Base-by-base conservation (phyloP, 2,329 filamentous ascomycete genomes). In the Biscogniauxia sp. region DNA sequence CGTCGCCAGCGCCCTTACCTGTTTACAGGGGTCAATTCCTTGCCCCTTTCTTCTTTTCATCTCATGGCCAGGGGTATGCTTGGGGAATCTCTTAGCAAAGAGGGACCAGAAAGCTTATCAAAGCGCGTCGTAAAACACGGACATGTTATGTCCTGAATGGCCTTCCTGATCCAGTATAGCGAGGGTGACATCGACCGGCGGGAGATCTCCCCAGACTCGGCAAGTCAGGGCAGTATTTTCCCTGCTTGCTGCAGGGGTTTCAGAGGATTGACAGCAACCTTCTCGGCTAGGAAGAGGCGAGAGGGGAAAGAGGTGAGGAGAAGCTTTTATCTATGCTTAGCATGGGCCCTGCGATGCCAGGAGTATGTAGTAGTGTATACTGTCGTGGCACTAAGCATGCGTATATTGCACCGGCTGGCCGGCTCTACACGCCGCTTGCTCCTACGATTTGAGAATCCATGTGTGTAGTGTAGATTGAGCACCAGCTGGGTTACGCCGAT, bases 181-280 rank as follows among this genome's bases (percentile, higher is more conserved):
- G n/a, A 53, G 52, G 26, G 66, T 66, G 49, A 49, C 45, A 62
- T 60, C 20, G 41, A 23, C 52, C 54, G 19, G 59, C 68, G 65
- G 68, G 64, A 69, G 64, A 65, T 64, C 64, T 64, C 63, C 66
- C 67, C 68, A 62, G 65, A 69, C 69, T 67, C 62, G 68, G 69
- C 69, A 70, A 67, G 65, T 69, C 65, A 55, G 63, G 57, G 58
- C 56, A 61, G 52, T 45, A 56, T 32, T 55, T 20, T 62, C 23
- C 17, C 52, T 28, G 20, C 20, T 17, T 20, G 51, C 57, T 52
- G 58, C 58, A 60, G 63, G 63, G 65, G 60, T 61, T 61, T 58
- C 61, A 62, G 57, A 62, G 5, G 37, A 45, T 45, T 66, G 61
- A 62, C 57, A 53, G 32, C 13, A 56, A 54, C 55, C 49, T 54